Base-by-base conservation (phyloP, 2,329 filamentous ascomycete genomes). In the Trichothecium sympodiale region DNA sequence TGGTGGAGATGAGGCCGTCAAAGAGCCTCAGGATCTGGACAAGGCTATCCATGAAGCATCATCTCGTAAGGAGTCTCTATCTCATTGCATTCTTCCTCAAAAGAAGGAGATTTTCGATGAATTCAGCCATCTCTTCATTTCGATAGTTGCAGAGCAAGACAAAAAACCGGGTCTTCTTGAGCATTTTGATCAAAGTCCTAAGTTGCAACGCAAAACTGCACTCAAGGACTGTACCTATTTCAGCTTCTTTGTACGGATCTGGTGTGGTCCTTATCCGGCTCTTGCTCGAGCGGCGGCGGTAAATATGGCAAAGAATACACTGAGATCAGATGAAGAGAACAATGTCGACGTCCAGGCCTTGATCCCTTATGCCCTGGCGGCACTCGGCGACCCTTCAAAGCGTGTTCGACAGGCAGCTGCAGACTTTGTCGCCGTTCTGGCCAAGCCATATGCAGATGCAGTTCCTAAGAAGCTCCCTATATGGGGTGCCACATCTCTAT, bases 301-400 rank as follows among this genome's bases (percentile, higher is more conserved):
- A 33, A 74, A 78, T 29, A 67, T 76, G 49, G 70, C 76, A 12
- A 74, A 76, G 40, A 64, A 64, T 20, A 64, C 67, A 17, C 54
- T 86, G 14, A 71, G 73, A 36, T 55, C 59, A 8, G 57, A 59
- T 12, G 66, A 70, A 39, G 64, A 62, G 36, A 55, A 51, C 16
- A 61, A 62, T 15, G 51, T 72, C 7, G 83, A 94, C 52, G 68
- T 88, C 33, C 89, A 96, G 52, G 73, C 76, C 9, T 55, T 95
- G 14, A 52, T 94, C n/a, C 89, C 89, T 3, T 95, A 94, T 57
- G 65, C 80, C 23, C 61, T 95, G 31, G 66, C 72, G 27, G 83
- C 82, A 16, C 69, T 96, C 14, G 68, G 75, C 17, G 89, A 96
- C 53, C 61, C 77, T 5, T 83, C 83, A 2, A 77, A 80, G 42